These are phyloP conservation scores for Echria macrotheca DNA, from an alignment of 495 filamentous ascomycete genomes.

Conservation along the genomic window DNA sequence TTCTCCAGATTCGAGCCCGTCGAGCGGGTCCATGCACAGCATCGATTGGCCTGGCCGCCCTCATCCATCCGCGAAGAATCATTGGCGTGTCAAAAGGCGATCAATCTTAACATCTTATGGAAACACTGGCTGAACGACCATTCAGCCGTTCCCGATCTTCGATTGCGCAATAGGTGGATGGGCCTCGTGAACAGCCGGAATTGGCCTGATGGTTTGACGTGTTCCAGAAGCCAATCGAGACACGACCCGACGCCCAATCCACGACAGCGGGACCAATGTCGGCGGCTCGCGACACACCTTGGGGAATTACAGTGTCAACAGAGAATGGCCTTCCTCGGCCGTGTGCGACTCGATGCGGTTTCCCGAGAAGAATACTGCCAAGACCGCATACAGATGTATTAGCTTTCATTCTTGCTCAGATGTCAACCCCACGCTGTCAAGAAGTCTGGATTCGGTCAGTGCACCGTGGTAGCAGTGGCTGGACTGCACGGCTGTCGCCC, in stretches of 20 bases:
- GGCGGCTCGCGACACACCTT: conserved; percentile 6
- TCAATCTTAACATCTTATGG: conserved; percentile 20
- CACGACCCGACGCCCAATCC: conserved; percentile 1
- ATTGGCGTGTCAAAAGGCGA: conserved; percentile 19
- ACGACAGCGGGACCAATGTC: not conserved
- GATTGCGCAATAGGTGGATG: conserved; percentile 10
- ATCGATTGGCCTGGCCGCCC: too few relatives aligned
- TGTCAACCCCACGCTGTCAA: conserved; percentile 1
- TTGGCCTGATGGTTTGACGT: conserved; percentile 8
- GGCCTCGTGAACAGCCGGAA: conserved; percentile 17
- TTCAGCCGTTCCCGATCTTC: conserved; percentile 14
- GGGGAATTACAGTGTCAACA: conserved; percentile 8
- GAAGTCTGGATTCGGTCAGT: not conserved
- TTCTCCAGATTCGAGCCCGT: not conserved
- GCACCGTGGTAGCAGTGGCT: not conserved
- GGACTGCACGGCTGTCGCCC: conserved; percentile 7
- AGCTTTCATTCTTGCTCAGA: conserved; percentile 2
- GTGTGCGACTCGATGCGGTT: too few relatives aligned
- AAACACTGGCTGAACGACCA: conserved; percentile 10
- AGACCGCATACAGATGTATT: too few relatives aligned
- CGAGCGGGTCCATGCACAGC: not conserved
- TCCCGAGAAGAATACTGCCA: too few relatives aligned
- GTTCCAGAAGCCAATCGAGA: conserved; percentile 9
- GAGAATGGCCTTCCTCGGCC: too few relatives aligned
- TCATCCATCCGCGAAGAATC: conserved; percentile 9